Base-by-base conservation (phyloP, 1,284 basidiomycete genomes). In the Hemileia vastatrix region DNA sequence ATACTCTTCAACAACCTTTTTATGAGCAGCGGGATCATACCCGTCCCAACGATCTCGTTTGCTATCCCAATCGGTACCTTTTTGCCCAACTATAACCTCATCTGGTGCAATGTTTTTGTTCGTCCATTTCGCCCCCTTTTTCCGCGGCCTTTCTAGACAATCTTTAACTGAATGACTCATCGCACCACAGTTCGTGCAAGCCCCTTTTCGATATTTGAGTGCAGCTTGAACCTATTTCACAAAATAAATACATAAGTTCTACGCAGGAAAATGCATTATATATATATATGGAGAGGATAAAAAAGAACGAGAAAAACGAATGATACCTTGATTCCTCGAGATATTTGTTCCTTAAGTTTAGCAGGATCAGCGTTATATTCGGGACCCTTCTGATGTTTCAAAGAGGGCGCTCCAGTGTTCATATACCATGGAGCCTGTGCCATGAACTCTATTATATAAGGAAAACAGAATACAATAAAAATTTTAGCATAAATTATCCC, bases 11-110 rank as follows among this genome's bases (percentile, higher is more conserved):
- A 96, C 90, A 21, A 97, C 84, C 67, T 78, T 81, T 72, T 84
- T 85, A 77, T 97, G 90, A 73, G 88, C 86, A 3, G 85, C 78
- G 3, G 91, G 83, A 74, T 98, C 92, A 76, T 98, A 98, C 3
- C 95, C 95, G 76, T 97, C 97, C 93, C 95, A 99, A 60, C 95
- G 79, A 76, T 99, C 95, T 48, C 95, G 83, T 79, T 99, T 99
- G 48, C 90, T 90, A 71, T 89, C 94, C 71, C 91, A 99, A 15
- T 89, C 90, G 24, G 36, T 18, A n/a, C 80, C 76, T 36, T 69
- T 66, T 21, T 65, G 24, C 6, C 66, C 66, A 76, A 92, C 87
- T 53, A 94, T 78, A 23, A 92, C 77, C 73, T 99, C 95, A 77
- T 99, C 95, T 1, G 89, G 82, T 60, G 86, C 85, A 66, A 98